These are phyloP conservation scores for Macrocybe gigantea DNA, from an alignment of 768 basidiomycete genomes.

Conservation along the genomic window DNA sequence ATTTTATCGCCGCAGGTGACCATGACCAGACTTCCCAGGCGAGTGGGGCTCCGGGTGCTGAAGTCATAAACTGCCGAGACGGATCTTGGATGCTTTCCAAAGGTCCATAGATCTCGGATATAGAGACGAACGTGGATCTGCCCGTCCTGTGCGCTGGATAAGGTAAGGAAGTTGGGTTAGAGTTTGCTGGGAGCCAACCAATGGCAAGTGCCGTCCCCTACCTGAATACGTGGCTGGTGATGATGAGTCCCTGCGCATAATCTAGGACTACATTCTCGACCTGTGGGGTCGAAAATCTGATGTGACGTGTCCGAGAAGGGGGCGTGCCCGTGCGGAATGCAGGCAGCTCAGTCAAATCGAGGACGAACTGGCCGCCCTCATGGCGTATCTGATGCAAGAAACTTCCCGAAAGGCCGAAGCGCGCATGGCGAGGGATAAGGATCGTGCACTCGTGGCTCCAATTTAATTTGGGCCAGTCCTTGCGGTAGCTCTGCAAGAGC, in stretches of 20 bases:
- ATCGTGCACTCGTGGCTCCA: slow-evolving; percentile 45
- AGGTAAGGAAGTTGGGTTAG: not conserved
- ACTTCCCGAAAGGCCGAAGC: slow-evolving; percentile 36
- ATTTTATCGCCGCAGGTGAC: slow-evolving; percentile 38
- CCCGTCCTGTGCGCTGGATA: slow-evolving; percentile 30
- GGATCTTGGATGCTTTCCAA: slow-evolving; percentile 47
- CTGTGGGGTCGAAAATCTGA: slow-evolving; percentile 36
- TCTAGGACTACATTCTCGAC: slow-evolving; percentile 43
- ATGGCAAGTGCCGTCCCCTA: slow-evolving; percentile 12
- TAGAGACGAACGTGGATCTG: slow-evolving; percentile 40
- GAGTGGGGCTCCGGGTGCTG: slow-evolving; percentile 26
- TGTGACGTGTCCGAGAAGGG: slow-evolving; percentile 36
- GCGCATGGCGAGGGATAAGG: slow-evolving; percentile 29
- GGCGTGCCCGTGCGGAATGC: slow-evolving; percentile 39
- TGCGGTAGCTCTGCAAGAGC: slow-evolving; percentile 37
- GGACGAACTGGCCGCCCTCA: slow-evolving; percentile 31
- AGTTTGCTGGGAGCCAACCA: not conserved
- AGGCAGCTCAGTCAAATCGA: slow-evolving; percentile 43
- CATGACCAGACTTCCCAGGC: slow-evolving; percentile 29
- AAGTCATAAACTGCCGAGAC: slow-evolving; percentile 35
- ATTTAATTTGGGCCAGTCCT: slow-evolving; percentile 41
- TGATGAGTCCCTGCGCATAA: slow-evolving; percentile 36
- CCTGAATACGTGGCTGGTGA: slow-evolving; percentile 36
- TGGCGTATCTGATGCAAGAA: slow-evolving; percentile 38
- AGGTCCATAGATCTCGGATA: slow-evolving; percentile 50